A percentile compares a stretch with the other conserved stretches of the same genome.
phyloP scores from a whole-genome alignment of 2,329 filamentous ascomycete species.

The Botrytis medusae region DNA sequence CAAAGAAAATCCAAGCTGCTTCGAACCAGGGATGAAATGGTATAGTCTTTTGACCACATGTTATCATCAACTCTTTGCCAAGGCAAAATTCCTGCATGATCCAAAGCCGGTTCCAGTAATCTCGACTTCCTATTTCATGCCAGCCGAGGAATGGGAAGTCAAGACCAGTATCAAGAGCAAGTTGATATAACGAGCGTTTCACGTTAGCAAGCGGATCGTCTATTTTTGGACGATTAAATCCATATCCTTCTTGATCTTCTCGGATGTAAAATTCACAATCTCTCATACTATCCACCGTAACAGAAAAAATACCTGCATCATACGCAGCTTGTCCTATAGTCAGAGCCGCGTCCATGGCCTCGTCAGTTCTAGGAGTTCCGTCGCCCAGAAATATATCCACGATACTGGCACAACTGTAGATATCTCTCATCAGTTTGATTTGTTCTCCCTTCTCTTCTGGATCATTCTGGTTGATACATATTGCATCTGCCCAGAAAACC shows the following conservation, averaged over 20 bases:
- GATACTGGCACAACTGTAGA: constrained; percentile 20
- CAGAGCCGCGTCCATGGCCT: constrained; percentile 16
- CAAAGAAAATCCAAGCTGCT: constrained; percentile 15
- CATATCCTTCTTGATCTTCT: constrained; percentile 1
- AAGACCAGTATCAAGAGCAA: constrained; percentile 11
- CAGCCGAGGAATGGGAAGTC: constrained; percentile 17
- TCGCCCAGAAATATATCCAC: constrained; percentile 24
- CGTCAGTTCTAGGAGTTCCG: constrained; percentile 19
- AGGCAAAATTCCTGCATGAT: constrained; percentile 26
- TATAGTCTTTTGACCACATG: constrained; percentile 13
- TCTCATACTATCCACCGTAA: constrained; percentile 8
- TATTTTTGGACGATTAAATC: constrained; percentile 6
- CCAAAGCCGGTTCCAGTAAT: constrained; percentile 25
- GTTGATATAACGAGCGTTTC: constrained; percentile 11
- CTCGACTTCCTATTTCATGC: constrained; percentile 8
- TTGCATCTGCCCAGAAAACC: constrained; percentile 24
- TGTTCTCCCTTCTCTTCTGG: constrained; percentile 22
- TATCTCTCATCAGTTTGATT: constrained; percentile 23
- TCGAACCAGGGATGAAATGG: constrained; percentile 13
- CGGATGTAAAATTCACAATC: constrained; percentile 7
- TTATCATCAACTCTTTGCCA: constrained; percentile 18
- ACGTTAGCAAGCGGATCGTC: background rate
- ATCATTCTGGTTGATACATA: constrained; percentile 28
- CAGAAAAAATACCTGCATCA: constrained; percentile 14
- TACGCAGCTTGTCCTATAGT: constrained; percentile 18